Evolutionary conservation across 345 rosid genomes (phyloP).

Genomic region (Aquilaria sinensis): DNA sequence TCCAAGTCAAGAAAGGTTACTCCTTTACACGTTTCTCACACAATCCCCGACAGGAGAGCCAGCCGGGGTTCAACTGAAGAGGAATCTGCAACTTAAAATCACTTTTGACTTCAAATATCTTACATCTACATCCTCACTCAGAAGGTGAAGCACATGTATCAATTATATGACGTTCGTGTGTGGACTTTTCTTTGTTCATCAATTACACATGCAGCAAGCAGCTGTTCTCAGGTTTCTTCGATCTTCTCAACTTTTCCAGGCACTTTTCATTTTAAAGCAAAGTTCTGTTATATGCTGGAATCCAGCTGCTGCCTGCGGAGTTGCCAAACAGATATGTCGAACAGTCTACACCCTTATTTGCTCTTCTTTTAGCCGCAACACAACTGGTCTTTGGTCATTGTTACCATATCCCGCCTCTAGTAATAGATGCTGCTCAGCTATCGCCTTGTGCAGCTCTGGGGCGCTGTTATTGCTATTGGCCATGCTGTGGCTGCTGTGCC

Average conservation of each 20-base stretch:
- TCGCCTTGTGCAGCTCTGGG: conserved; percentile 22
- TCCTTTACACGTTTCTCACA: too few relatives aligned
- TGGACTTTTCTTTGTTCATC: conserved; percentile 4
- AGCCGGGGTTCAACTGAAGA: too few relatives aligned
- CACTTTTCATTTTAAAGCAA: conserved; percentile 1
- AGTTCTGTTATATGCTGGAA: conserved; percentile 13
- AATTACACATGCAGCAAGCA: conserved; percentile 7
- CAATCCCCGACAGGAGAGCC: too few relatives aligned
- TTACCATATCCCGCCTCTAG: conserved; percentile 44
- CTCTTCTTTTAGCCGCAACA: conserved; percentile 69
- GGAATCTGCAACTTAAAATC: too few relatives aligned
- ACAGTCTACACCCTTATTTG: conserved; percentile 38
- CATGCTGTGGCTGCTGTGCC: conserved; percentile 42
- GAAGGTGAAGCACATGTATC: too few relatives aligned
- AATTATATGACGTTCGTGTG: neutral
- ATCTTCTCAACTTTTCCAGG: neutral
- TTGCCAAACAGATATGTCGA: neutral
- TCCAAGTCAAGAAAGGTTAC: too few relatives aligned
- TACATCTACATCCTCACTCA: too few relatives aligned
- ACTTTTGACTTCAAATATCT: too few relatives aligned
- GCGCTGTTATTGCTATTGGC: conserved; percentile 20
- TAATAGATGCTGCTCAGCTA: conserved; percentile 26
- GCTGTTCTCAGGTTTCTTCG: neutral
- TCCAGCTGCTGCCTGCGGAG: neutral
- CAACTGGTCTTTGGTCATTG: conserved; percentile 48